Conservation (phyloP, 2,329 filamentous ascomycete species). For the Volutella citrinella region DNA sequence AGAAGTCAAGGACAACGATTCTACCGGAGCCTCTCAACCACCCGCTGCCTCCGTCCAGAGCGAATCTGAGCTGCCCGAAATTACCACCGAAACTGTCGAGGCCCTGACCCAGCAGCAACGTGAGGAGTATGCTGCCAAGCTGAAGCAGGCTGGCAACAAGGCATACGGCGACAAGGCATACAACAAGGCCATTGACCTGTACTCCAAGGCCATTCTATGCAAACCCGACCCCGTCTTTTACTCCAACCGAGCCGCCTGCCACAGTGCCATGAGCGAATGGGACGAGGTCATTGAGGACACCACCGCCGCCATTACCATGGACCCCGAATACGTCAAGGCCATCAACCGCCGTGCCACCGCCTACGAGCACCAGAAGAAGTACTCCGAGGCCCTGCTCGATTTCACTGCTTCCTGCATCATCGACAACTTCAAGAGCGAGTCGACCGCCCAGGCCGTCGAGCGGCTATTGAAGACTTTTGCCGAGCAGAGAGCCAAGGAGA, state of each 20-base stretch:
- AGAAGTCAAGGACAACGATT: conserved; percentile 37
- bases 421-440: conserved; percentile 91
- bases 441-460: conserved; percentile 86
- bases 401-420: conserved; percentile 99
- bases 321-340: conserved; percentile 95
- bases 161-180: conserved; percentile 94
- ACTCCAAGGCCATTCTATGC: conserved; percentile 94
- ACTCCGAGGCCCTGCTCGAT: conserved; percentile 91
- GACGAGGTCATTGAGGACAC: conserved; percentile 96
- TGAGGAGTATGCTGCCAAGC: conserved; percentile 81
- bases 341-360: conserved; percentile 94
- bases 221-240: conserved; percentile 98
- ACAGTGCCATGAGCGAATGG: conserved; percentile 90
- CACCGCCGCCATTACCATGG: conserved; percentile 87
- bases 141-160: conserved; percentile 95
- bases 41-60: conserved; percentile 53
- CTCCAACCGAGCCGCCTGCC: conserved; percentile 97
- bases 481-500: conserved; percentile 87
- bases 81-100: conserved; percentile 55
- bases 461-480: conserved; percentile 94
- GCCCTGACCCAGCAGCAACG: conserved; percentile 62
- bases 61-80: conserved; percentile 68
- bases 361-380: conserved; percentile 89
- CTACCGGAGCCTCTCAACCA: conserved; percentile 36
- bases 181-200: conserved; percentile 88